Conservation (phyloP, 495 filamentous ascomycete species). For the Lophiotrema nucula region DNA sequence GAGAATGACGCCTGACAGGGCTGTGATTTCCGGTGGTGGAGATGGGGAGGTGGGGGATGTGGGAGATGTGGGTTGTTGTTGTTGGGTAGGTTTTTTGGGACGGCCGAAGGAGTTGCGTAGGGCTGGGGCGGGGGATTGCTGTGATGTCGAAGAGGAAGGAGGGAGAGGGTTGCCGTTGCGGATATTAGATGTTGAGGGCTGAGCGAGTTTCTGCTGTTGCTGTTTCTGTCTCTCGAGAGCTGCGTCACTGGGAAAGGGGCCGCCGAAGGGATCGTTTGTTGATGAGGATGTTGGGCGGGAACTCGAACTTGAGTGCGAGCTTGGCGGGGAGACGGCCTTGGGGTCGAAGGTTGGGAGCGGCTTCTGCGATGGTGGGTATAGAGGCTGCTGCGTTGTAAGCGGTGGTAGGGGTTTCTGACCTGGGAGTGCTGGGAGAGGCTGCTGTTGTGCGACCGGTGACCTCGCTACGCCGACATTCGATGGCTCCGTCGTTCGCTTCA, state of each 20-base stretch:
- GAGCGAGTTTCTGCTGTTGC: no score
- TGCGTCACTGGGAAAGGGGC: background rate
- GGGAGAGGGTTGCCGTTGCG: background rate
- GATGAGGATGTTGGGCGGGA: background rate
- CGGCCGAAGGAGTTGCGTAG: background rate
- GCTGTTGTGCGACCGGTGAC: background rate
- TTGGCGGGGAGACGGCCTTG: slow-evolving; percentile 8
- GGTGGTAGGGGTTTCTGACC: slow-evolving; percentile 34
- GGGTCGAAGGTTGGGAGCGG: slow-evolving; percentile 26
- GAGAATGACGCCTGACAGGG: slow-evolving; percentile 79
- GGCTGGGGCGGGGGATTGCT: slow-evolving; percentile 16
- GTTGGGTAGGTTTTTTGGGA: no score
- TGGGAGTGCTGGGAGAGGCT: slow-evolving; percentile 17
- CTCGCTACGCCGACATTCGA: background rate
- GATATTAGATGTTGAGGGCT: background rate
- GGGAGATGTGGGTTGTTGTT: no score
- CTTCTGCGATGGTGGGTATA: slow-evolving; percentile 7
- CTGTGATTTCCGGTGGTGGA: slow-evolving; percentile 48
- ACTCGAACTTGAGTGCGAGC: no score
- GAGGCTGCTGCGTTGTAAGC: slow-evolving; percentile 21
- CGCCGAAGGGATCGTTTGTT: background rate
- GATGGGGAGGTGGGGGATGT: background rate
- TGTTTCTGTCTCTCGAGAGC: no score
- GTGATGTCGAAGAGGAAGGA: slow-evolving; percentile 16
- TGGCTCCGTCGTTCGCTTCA: no score